Base-by-base conservation (phyloP, 805 yeast species). In the Yamadazyma olivae region DNA sequence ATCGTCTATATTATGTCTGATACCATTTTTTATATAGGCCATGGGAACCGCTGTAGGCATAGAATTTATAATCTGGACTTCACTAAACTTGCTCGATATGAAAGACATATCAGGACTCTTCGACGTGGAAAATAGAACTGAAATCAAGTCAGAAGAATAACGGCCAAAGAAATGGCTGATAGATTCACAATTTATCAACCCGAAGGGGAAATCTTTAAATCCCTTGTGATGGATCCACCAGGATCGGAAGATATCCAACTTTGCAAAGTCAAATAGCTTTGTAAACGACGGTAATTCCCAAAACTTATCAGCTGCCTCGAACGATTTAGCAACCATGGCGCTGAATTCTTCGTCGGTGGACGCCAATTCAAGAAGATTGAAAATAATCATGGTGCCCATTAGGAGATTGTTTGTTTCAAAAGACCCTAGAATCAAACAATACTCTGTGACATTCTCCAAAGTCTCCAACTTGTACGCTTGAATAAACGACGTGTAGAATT, bases 21-120 rank as follows among this genome's bases (percentile, higher is more conserved):
- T 33, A 0, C 79, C 77, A 22, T 51, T 52, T 10, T 51, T 53
- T 0, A 74, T 53, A 42, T 59, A 75, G 0, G 77, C 56, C 15
- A 76, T 44, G 0, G 81, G 67, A 1, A 78, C 54, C 0, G 66
- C 45, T n/a, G 57, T 36, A 0, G 74, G 32, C 20, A 36, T 27
- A 8, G 36, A 19, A 10, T 32, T 25, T 19, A 25, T 18, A 5
- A 28, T 17, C 15, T 27, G 26, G 13, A 9, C 30, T 17, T 17
- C 9, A 13, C 7, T 27, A 19, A 27, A 27, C 7, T 13, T 21
- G 12, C 12, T 12, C 10, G 8, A 12, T 21, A 21, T n/a, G n/a
- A n/a, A n/a, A n/a, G n/a, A n/a, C n/a, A n/a, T n/a, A n/a, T n/a
- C n/a, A n/a, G n/a, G n/a, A n/a, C n/a, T n/a, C 24, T 21, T 21